These are phyloP conservation scores for Botryotinia globosa DNA, from an alignment of 2,329 filamentous ascomycete genomes.

Conservation along the genomic window DNA sequence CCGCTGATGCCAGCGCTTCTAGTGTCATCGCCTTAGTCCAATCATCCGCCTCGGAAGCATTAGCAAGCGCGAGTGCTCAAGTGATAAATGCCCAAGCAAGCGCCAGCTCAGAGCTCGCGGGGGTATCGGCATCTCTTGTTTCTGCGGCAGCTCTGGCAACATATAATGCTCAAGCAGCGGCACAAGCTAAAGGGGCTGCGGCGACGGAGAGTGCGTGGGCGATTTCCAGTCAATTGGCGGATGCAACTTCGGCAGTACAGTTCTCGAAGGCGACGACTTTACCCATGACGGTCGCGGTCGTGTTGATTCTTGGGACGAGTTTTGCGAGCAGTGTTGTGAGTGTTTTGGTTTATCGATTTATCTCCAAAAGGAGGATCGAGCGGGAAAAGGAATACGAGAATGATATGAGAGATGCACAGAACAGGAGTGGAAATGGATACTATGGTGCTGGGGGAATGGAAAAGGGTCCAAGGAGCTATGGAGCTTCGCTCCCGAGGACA, in stretches of 20 bases:
- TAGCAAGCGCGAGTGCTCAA: neutral
- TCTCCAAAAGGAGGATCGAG: neutral
- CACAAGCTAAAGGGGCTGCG: neutral
- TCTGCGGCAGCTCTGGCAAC: neutral
- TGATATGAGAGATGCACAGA: neutral
- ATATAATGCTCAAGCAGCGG: slow-evolving; percentile 2
- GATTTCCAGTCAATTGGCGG: neutral
- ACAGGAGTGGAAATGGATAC: neutral
- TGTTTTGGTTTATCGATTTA: slow-evolving; percentile 6
- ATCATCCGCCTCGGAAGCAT: slow-evolving; percentile 7
- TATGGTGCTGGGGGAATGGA: neutral
- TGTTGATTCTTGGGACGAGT: slow-evolving; percentile 3
- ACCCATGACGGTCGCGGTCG: slow-evolving; percentile 2
- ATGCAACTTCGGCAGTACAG: neutral
- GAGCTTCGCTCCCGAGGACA: neutral
- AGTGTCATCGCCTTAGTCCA: neutral
- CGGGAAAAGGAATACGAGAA: neutral
- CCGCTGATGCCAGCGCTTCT: slow-evolving; percentile 2
- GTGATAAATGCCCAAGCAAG: neutral
- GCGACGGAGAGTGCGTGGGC: neutral
- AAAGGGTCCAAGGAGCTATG: neutral
- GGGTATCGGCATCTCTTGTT: neutral
- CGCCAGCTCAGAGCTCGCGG: neutral
- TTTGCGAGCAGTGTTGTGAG: neutral
- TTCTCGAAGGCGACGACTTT: neutral